Base-by-base conservation (phyloP, 768 basidiomycete genomes). In the Psilocybe tampanensis region DNA sequence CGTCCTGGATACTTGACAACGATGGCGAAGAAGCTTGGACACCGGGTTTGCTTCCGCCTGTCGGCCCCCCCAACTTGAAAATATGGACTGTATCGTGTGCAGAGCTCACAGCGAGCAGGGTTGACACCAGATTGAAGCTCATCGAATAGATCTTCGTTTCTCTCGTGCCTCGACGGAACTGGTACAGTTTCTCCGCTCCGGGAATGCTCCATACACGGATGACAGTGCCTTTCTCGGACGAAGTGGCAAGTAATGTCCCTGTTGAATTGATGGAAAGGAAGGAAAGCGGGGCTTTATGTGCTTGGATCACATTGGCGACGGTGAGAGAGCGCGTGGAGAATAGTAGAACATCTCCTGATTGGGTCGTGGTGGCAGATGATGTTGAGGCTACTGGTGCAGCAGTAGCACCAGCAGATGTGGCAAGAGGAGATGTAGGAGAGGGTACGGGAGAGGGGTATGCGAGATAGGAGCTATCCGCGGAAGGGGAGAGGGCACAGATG, bases 81-180 rank as follows among this genome's bases (percentile, higher is more conserved):
- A 99, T 89, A 71, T 99, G 97, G 13, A 99, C 94, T 12, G 96
- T 98, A 60, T 94, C 95, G 58, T 94, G 92, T 50, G 93, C 95
- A 9, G 86, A 89, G 67, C 90, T 92, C 18, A 98, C 95, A 1
- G 92, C 94, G 13, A 98, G 74, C n/a, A 99, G 69, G 5, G 86
- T 87, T 13, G 86, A 86, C 32, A 92, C 85, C 2, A 84, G 67
- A 67, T 99, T 99, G 73, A 98, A 98, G 61, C 75, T 80, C 65
- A 83, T 79, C 18, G 87, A 89, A 62, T 90, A 92, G 62, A 99
- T 98, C 68, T 80, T 79, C 15, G 94, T 86, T 61, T 91, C 92
- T 26, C 94, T 80, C 39, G 91, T 93, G 7, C 97, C 97, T 44
- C 97, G 74, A 6, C 97, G 76, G 78, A 98, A 98, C 71, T 99